A percentile compares a stretch with the other conserved stretches of the same genome.
Evolutionary conservation across 495 filamentous ascomycete species (phyloP).

Genomic region (Talaromyces stipitatus): DNA sequence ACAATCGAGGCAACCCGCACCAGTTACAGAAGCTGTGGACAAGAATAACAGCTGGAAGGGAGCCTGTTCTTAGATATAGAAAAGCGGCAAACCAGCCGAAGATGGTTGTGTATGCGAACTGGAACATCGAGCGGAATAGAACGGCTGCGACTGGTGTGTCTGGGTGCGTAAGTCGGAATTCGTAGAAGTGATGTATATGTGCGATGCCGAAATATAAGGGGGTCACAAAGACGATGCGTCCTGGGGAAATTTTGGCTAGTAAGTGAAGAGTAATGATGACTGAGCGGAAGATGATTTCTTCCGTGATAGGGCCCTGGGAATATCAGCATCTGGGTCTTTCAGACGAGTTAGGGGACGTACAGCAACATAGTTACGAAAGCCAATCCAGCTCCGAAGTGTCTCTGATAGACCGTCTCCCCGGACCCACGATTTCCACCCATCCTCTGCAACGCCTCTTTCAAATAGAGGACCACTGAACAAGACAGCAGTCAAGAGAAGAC

Average conservation of each 20-base stretch:
- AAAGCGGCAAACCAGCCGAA: constrained; percentile 94
- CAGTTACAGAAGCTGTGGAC: constrained; percentile 90
- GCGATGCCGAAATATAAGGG: constrained; percentile 93
- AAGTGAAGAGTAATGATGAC: constrained; percentile 75
- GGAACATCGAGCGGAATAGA: constrained; percentile 64
- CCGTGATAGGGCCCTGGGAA: constrained; percentile 72
- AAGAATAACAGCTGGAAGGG: constrained; percentile 59
- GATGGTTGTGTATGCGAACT: constrained; percentile 86
- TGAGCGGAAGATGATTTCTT: constrained; percentile 90
- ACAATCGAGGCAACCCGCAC: constrained; percentile 80
- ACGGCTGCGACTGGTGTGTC: constrained; percentile 50
- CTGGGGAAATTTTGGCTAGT: constrained; percentile 53
- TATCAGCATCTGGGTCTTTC: constrained; percentile 6
- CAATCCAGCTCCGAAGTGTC: constrained; percentile 51
- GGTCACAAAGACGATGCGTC: constrained; percentile 62
- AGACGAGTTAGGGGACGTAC: constrained; percentile 24
- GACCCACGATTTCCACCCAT: constrained; percentile 61
- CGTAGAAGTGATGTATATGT: constrained; percentile 93
- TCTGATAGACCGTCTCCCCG: constrained; percentile 30
- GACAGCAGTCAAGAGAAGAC: constrained; percentile 60
- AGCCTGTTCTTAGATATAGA: constrained; percentile 81
- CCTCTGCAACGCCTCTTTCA: constrained; percentile 62
- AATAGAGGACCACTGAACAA: constrained; percentile 84
- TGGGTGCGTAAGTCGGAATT: constrained; percentile 79
- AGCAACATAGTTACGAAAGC: constrained; percentile 58